Evolutionary conservation across 2,329 filamentous ascomycete genomes (phyloP), one percentile per base, ranked within the genome.

Genomic region (Scolecobasidium constrictum): DNA sequence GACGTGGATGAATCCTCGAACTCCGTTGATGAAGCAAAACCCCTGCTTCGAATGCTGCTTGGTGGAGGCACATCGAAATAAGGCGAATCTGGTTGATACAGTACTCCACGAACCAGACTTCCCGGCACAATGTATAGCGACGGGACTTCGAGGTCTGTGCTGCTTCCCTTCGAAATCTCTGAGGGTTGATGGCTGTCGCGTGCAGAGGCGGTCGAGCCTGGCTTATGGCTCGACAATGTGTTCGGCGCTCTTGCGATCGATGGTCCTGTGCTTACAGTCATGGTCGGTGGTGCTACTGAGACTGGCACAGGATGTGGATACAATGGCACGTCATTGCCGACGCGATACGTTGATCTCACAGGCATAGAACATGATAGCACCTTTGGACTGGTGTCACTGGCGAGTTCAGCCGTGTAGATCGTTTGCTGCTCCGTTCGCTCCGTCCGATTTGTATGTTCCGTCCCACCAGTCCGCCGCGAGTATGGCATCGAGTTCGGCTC

Each of bases 41-140:
- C n/a, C 9, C 9, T 31, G 18, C 20, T 15, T 36, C 57, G 54
- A 11, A 59, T 51, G 12, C 56, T 46, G 11, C 37, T 23, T 17
- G 38, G 19, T 23, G 39, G 31, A 31, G 52, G 55, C 4, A 60
- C 66, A 35, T 88, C 78, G 33, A 95, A 82, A 56, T 84, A 86
- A 0, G 88, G 78, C 47, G 92, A 83, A 1, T 77, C 77, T 2
- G 90, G 92, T 13, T 87, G 85, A 47, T 93, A 75, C 4, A 94
- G 58, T 46, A 87, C 85, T 12, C 92, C 92, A 40, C 90, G 77
- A 16, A 96, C 88, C 28, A 98, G 74, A 49, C 83, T 90, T 7
- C 88, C 86, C 3, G 82, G 79, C 53, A 86, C 81, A 11, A 82
- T 77, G 17, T 80, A 67, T 7, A 35, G 22, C 6, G 78, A 71